A percentile compares a stretch with the other conserved stretches of the same genome.
Conservation (phyloP, 176 grass and related monocot genomes). For the Eremochloa ophiuroides region DNA sequence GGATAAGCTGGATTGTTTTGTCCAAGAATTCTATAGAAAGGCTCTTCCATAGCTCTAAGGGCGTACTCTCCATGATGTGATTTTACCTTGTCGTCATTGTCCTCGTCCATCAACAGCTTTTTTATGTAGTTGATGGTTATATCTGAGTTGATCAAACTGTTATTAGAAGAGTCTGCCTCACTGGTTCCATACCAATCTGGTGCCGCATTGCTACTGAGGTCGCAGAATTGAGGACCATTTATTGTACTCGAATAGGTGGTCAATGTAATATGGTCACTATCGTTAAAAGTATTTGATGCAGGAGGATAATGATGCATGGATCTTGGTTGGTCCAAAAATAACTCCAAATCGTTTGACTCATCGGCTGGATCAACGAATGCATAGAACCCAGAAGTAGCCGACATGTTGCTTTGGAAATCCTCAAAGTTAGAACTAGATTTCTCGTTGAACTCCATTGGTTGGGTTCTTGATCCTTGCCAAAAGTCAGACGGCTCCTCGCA, state of each 20-base stretch:
- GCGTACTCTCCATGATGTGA: conserved; percentile 27
- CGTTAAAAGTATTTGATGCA: background rate
- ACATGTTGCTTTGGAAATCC: background rate
- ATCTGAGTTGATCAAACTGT: conserved; percentile 38
- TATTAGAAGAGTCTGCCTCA: background rate
- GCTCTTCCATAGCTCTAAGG: conserved; percentile 46
- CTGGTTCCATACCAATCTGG: background rate
- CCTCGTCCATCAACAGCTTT: conserved; percentile 52
- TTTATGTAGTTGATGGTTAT: conserved; percentile 43
- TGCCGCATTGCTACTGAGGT: background rate
- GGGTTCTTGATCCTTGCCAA: background rate
- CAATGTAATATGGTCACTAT: background rate
- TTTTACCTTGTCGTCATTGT: conserved; percentile 35
- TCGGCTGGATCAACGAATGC: background rate
- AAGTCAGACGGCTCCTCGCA: background rate
- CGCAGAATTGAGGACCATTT: background rate
- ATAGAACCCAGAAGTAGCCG: background rate
- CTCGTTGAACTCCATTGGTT: background rate
- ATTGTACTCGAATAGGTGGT: background rate
- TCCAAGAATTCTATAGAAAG: conserved; percentile 57
- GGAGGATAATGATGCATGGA: background rate
- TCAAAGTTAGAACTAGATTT: background rate
- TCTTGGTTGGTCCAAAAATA: conserved; percentile 16
- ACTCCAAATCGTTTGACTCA: conserved; percentile 1
- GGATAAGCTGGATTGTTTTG: conserved; percentile 35